Percentiles rank a stretch among this genome's conserved stretches.
Conservation (phyloP, 1,139 yeast genomes). For the Pneumocystis carinii region DNA sequence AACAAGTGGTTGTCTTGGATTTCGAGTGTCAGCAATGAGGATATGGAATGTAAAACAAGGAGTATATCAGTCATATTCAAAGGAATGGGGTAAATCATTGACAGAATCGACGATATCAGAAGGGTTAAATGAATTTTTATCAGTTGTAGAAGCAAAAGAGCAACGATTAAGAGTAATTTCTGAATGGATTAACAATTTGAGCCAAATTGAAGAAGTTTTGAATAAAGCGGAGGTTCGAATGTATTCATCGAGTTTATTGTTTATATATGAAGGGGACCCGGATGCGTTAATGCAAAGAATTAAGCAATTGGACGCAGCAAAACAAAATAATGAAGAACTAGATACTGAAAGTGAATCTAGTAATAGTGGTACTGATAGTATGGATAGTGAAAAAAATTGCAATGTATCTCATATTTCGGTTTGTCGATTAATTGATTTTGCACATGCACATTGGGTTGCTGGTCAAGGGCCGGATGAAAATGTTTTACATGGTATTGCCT, state of each 20-base stretch:
- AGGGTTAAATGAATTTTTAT: constrained; percentile 43
- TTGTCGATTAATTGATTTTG: constrained; percentile 61
- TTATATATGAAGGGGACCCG: constrained; percentile 57
- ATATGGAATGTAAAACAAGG: constrained; percentile 26
- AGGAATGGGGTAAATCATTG: constrained; percentile 54
- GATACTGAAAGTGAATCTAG: neutral
- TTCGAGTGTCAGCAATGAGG: constrained; percentile 84
- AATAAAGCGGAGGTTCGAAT: constrained; percentile 48
- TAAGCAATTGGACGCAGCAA: constrained; percentile 20
- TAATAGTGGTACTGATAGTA: neutral
- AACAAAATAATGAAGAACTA: neutral
- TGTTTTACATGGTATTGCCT: constrained; percentile 37
- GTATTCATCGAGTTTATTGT: constrained; percentile 58
- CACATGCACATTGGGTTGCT: constrained; percentile 55
- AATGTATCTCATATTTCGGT: neutral
- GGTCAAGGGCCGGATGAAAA: constrained; percentile 62
- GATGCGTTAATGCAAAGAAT: constrained; percentile 21
- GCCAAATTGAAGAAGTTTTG: constrained; percentile 49
- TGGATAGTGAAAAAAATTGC: neutral
- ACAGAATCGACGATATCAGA: constrained; percentile 30
- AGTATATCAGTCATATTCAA: constrained; percentile 41
- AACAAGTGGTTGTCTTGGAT: constrained; percentile 62
- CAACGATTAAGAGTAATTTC: constrained; percentile 26
- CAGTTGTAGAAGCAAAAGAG: constrained; percentile 18
- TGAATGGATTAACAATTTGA: constrained; percentile 43